Base-by-base conservation (phyloP, 495 filamentous ascomycete species). In the Xylaria nigripes region DNA sequence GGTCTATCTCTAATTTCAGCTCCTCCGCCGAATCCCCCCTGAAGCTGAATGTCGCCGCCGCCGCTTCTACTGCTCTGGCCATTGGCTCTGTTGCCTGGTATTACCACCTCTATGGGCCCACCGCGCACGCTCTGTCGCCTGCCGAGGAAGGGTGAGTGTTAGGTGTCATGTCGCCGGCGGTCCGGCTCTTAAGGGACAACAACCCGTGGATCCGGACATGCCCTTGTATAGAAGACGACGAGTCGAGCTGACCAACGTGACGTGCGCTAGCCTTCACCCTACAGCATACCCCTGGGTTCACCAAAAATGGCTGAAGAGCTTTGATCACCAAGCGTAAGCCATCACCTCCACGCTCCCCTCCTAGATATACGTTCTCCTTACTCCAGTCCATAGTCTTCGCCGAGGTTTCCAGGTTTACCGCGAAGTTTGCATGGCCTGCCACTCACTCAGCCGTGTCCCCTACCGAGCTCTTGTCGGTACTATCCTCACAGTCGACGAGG, bases 391-490 rank as follows among this genome's bases (percentile, higher is more conserved):
- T 60, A 96, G 92, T 63, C 90, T 99, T 62, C 93, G 94, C 66
- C 91, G 94, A 75, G 94, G 94, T 74, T 97, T 99, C 84, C 94
- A 96, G 77, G 94, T 99, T 68, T 99, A 99, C 82, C 90, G 86
- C 64, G 94, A 99, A 75, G 94, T 99, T 62, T 99, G 94, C 81
- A 82, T 92, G 47, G 86, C 88, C 54, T 99, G 94, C 80, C 94
- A 99, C 80, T 97, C 94, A 49, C 85, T 99, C 48, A 83, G 79
- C 68, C 87, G 94, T 74, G 82, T 99, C 45, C 90, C 94, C 47
- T 99, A 92, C 82, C 89, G 94, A 68, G 62, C 86, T 18, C 83
- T 97, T 54, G 94, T 99, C 68, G 94, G 90, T 72, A 83, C 82
- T 48, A 80, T 89, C 66, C 81, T 96, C 79, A 97, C 94, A 53